Percentiles rank a stretch among this genome's conserved stretches.
Evolutionary conservation across 1,284 basidiomycete species (phyloP).

Genomic region (Trichosporon sp.): DNA sequence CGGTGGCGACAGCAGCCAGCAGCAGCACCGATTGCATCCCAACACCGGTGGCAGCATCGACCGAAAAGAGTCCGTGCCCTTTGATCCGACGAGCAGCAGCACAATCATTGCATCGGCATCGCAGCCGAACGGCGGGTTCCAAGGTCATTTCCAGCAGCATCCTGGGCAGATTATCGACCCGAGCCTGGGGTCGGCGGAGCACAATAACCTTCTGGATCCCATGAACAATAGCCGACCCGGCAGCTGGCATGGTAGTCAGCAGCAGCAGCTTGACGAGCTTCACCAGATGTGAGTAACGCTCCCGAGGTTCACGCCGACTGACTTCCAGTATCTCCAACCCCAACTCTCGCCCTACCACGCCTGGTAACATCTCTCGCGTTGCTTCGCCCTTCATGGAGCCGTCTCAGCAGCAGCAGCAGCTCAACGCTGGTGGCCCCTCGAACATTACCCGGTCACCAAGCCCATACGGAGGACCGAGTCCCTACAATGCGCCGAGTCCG

Average conservation of each 20-base stretch:
- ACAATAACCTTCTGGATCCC: constrained; percentile 1
- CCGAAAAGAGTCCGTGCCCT: constrained; percentile 39
- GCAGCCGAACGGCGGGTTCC: constrained; percentile 11
- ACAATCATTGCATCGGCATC: constrained; percentile 34
- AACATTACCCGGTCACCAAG: constrained; percentile 24
- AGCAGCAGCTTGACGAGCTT: constrained; percentile 28
- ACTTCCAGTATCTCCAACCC: constrained; percentile 26
- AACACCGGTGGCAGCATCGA: constrained; percentile 8
- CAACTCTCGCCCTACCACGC: constrained; percentile 21
- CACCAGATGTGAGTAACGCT: constrained; percentile 36
- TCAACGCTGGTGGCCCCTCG: constrained; percentile 15
- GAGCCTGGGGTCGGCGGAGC: background rate
- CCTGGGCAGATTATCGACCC: constrained; percentile 8
- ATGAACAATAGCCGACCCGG: constrained; percentile 9
- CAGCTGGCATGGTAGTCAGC: constrained; percentile 14
- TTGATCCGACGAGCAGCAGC: constrained; percentile 31
- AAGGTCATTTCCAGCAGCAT: constrained; percentile 8
- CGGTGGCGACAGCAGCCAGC: constrained; percentile 1
- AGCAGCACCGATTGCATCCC: constrained; percentile 1
- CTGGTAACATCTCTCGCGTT: constrained; percentile 11
- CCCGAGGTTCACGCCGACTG: background rate
- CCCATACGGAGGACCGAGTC: constrained; percentile 18
- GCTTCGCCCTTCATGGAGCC: constrained; percentile 15
- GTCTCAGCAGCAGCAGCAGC: constrained; percentile 2
- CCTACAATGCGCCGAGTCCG: background rate